Percentiles rank a stretch among this genome's conserved stretches.
phyloP scores from a whole-genome alignment of 306 rosid species.

The Oxytropis ochrocephala region DNA sequence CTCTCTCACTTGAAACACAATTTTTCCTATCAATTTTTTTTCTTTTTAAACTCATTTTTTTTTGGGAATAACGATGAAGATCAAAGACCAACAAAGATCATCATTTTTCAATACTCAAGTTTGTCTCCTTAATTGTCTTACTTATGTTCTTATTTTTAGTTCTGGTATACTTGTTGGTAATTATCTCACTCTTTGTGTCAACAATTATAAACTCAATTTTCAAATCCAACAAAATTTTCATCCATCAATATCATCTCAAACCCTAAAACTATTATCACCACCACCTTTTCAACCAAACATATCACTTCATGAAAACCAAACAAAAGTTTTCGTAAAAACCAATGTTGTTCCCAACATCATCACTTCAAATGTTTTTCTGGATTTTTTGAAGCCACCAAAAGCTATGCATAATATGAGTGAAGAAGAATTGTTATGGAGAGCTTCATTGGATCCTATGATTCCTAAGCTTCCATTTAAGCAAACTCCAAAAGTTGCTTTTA shows the following conservation, averaged over 20 bases:
- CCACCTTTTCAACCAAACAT: not conserved
- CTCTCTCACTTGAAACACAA: not conserved
- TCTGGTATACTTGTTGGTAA: constrained; percentile 59
- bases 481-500: constrained; percentile 64
- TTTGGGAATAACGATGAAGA: constrained; percentile 15
- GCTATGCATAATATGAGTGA: constrained; percentile 63
- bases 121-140: constrained; percentile 36
- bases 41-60: not conserved
- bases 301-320: not conserved
- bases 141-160: constrained; percentile 37
- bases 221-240: constrained; percentile 19
- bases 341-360: not conserved
- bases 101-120: constrained; percentile 31
- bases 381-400: constrained; percentile 30
- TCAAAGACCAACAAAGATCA: constrained; percentile 17
- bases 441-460: constrained; percentile 49
- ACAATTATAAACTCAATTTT: constrained; percentile 27
- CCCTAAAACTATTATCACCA: not conserved
- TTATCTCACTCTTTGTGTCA: constrained; percentile 36
- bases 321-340: not conserved
- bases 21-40: not conserved
- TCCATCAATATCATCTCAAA: not conserved
- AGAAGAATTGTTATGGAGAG: constrained; percentile 71
- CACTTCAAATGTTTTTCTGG: constrained; percentile 17
- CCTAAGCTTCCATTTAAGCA: constrained; percentile 28